phyloP scores from a whole-genome alignment of 305 asterid genomes.

The Rubia balearica region DNA sequence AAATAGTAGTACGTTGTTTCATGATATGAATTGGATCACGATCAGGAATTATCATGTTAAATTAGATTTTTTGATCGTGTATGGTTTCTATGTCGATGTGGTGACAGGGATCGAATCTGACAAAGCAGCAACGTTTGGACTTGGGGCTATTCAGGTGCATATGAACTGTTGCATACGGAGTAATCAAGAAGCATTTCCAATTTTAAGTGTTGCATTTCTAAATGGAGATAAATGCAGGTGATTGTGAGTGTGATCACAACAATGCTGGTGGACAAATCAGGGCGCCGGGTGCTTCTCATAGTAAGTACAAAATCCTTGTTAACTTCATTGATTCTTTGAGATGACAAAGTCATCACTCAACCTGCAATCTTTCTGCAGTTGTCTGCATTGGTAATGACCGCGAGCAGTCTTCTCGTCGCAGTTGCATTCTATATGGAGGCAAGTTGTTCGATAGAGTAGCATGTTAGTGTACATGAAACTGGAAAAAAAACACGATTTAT shows the following conservation, averaged over 20 bases:
- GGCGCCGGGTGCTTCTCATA: constrained; percentile 75
- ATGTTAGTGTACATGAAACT: not conserved
- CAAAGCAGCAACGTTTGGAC: constrained; percentile 66
- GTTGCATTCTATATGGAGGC: constrained; percentile 52
- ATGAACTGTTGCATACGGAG: constrained; percentile 4
- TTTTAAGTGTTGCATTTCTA: not conserved
- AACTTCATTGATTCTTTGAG: not conserved
- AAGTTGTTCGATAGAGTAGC: constrained; percentile 2
- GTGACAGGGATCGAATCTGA: constrained; percentile 58
- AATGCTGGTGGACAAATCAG: constrained; percentile 61
- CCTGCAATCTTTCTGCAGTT: constrained; percentile 30
- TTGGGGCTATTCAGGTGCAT: constrained; percentile 77
- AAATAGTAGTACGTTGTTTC: not conserved
- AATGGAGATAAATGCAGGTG: constrained; percentile 35
- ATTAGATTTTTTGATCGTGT: not conserved
- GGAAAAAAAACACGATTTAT: not conserved
- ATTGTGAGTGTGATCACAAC: constrained; percentile 60
- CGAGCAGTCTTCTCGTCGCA: constrained; percentile 64
- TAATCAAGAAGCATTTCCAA: not conserved
- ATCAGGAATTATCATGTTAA: not conserved
- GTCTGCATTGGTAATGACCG: constrained; percentile 51
- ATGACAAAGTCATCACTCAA: not conserved
- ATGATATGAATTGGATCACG: not conserved
- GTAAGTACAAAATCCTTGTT: constrained; percentile 31
- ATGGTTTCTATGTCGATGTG: not conserved